A percentile compares a stretch with the other conserved stretches of the same genome.
phyloP scores from a whole-genome alignment of 1,284 basidiomycete genomes.

The Cryptococcus sp. region DNA sequence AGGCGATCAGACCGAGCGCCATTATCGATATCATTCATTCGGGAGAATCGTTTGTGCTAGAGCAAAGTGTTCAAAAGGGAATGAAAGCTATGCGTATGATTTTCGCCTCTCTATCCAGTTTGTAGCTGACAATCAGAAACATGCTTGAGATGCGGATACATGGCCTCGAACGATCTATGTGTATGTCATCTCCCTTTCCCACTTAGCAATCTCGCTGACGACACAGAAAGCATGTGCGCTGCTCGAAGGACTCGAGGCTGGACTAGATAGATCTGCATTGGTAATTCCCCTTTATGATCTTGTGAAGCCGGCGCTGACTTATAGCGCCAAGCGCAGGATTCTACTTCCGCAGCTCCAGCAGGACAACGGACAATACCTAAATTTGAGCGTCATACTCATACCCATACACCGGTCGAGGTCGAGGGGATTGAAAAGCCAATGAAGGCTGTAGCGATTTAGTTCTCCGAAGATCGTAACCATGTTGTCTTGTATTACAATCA shows the following conservation, averaged over 20 bases:
- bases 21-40: slow-evolving; percentile 98
- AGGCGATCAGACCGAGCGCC: slow-evolving; percentile 84
- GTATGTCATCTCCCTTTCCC: slow-evolving; percentile 21
- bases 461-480: too few species aligned
- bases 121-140: slow-evolving; percentile 58
- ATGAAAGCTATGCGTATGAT: slow-evolving; percentile 72
- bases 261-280: slow-evolving; percentile 55
- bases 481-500: too few species aligned
- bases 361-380: slow-evolving; percentile 46
- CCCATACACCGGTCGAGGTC: slow-evolving; percentile 5
- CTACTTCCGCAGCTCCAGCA: slow-evolving; percentile 20
- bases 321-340: slow-evolving; percentile 32
- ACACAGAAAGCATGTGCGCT: slow-evolving; percentile 76
- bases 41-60: slow-evolving; percentile 80
- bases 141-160: slow-evolving; percentile 83
- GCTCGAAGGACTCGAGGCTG: slow-evolving; percentile 83
- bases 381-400: slow-evolving; percentile 35
- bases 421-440: slow-evolving; percentile 40
- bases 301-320: background rate
- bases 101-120: background rate
- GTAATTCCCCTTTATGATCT: slow-evolving; percentile 48
- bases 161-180: slow-evolving; percentile 86
- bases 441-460: slow-evolving; percentile 24
- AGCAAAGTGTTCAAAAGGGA: slow-evolving; percentile 67
- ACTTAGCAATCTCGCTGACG: background rate